Conservation (phyloP, 495 filamentous ascomycete species). For the Neurospora sp. region DNA sequence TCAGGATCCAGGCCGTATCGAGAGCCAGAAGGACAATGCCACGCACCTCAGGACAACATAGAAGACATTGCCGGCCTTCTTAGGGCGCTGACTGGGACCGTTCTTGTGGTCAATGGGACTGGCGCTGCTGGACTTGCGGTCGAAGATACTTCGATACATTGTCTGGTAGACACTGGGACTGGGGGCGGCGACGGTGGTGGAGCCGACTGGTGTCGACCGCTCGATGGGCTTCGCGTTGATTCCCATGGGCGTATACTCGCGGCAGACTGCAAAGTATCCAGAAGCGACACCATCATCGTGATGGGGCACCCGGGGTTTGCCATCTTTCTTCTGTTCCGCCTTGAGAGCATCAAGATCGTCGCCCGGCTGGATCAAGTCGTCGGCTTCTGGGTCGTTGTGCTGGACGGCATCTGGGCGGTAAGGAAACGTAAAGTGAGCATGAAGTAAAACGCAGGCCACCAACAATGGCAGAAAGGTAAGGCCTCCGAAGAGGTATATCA, state of each 20-base stretch:
- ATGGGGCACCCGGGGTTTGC: constrained; percentile 30
- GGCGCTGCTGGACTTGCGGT: constrained; percentile 52
- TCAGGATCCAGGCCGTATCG: neutral
- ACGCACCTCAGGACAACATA: constrained; percentile 78
- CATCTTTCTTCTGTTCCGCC: constrained; percentile 32
- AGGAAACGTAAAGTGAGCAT: constrained; percentile 62
- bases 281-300: constrained; percentile 78
- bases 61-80: constrained; percentile 80
- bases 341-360: constrained; percentile 39
- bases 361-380: constrained; percentile 36
- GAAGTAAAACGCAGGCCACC: constrained; percentile 50
- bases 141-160: constrained; percentile 95
- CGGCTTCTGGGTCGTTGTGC: constrained; percentile 13
- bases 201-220: constrained; percentile 69
- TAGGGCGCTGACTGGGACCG: constrained; percentile 47
- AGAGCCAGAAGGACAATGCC: neutral
- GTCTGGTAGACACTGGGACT: constrained; percentile 93
- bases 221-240: constrained; percentile 90
- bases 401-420: constrained; percentile 26
- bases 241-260: constrained; percentile 83
- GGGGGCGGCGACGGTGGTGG: constrained; percentile 51
- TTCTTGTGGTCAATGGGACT: constrained; percentile 39
- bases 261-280: constrained; percentile 89
- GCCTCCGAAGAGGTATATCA: constrained; percentile 80
- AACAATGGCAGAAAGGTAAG: constrained; percentile 80